Evolutionary conservation across 176 grass and related monocot genomes (phyloP).

Genomic region (Oryza nivara): DNA sequence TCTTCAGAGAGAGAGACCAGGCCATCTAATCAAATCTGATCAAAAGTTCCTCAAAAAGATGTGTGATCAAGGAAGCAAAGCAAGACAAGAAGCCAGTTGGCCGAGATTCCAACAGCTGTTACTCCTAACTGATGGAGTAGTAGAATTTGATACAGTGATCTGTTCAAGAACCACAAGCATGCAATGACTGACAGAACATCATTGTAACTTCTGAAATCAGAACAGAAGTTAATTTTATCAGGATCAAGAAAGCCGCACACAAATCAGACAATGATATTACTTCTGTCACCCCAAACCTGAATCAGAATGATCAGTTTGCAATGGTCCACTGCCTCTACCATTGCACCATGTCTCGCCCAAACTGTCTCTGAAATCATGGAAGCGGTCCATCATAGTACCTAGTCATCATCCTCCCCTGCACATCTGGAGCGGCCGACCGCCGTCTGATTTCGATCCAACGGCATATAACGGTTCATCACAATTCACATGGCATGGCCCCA

Average conservation of each 20-base stretch:
- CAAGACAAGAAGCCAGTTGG: not conserved
- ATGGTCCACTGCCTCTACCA: constrained; percentile 15
- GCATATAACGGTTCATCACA: not conserved
- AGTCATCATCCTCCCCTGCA: not conserved
- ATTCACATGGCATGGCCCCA: not conserved
- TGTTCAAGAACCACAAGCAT: not conserved
- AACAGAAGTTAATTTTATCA: not conserved
- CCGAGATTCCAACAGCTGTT: not conserved
- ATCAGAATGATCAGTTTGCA: not conserved
- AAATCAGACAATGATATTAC: not conserved
- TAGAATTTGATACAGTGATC: not conserved
- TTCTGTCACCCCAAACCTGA: constrained; percentile 3
- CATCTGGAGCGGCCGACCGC: not conserved
- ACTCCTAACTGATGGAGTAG: not conserved
- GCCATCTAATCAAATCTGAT: not conserved
- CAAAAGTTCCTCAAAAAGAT: not conserved
- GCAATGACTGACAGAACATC: not conserved
- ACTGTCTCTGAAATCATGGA: constrained; percentile 13
- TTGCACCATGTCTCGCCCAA: not conserved
- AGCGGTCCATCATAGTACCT: constrained; percentile 7
- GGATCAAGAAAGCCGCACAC: not conserved
- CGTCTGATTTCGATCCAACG: not conserved
- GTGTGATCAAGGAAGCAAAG: not conserved
- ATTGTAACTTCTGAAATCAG: not conserved
- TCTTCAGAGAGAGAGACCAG: not conserved